Evolutionary conservation across 257 asterid species (phyloP), one percentile per base, ranked within the genome.

Genomic region (Gentiana straminea): DNA sequence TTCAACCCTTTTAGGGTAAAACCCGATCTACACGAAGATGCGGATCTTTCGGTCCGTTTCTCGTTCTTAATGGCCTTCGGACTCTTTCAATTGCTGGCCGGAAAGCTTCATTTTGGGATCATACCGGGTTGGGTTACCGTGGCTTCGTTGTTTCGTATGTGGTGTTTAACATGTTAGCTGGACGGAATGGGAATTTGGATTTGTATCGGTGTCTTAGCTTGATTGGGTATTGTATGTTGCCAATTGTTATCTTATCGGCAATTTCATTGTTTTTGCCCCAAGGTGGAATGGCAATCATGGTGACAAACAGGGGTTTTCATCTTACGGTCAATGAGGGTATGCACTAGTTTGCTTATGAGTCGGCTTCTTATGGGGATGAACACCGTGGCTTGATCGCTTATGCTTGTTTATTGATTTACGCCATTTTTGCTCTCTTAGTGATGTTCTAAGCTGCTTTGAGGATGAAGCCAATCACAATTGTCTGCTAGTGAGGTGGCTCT

Each of bases 171-270:
- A 85, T 89, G 95, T 82, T 89, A 13, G 97, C 94, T 4, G 97
- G 94, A 3, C 73, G 75, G 39, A 80, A 83, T 55, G 97, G 97
- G 64, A 83, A 81, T 68, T 64, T 89, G 76, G 90, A 89, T 70
- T 78, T 89, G 81, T 83, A 86, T 75, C 75, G 82, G 74, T 89
- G 97, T 62, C 73, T 86, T 46, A 83, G 97, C 68, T 61, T 89
- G 74, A 86, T 89, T 53, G 97, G 97, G 33, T 89, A 89, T 74
- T 86, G 94, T 73, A 79, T 89, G 80, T 59, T 89, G 68, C 95
- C 94, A 7, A 80, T 89, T 12, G 97, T 89, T 73, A 81, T 86
- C 37, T 61, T 82, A 63, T 89, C 95, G 44, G 97, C 94, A 8
- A 51, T 86, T 7, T 74, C 94, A 10, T 73, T 89, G 77, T 86